phyloP scores from a whole-genome alignment of 306 rosid genomes.

The Calophaca sinica region DNA sequence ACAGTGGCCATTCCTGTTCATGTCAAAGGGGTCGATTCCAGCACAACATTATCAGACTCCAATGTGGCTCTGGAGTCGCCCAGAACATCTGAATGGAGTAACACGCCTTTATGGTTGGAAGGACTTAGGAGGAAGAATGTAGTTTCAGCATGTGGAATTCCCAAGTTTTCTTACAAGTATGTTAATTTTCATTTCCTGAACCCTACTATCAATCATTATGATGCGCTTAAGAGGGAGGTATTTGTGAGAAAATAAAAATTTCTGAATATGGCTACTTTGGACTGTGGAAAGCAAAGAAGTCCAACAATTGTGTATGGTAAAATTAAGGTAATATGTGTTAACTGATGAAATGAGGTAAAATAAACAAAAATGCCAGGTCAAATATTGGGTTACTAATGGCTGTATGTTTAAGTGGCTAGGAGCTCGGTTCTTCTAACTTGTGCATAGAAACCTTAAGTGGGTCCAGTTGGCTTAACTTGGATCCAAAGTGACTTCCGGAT shows the following conservation, averaged over 20 bases:
- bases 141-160: slow-evolving; percentile 88
- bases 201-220: background rate
- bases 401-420: background rate
- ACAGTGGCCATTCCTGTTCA: slow-evolving; percentile 58
- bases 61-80: slow-evolving; percentile 80
- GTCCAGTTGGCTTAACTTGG: background rate
- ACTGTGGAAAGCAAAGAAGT: slow-evolving; percentile 7
- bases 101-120: slow-evolving; percentile 75
- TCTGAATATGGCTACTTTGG: background rate
- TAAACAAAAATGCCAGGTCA: slow-evolving; percentile 3
- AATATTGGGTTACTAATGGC: background rate
- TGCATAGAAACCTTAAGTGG: background rate
- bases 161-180: slow-evolving; percentile 91
- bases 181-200: slow-evolving; percentile 31
- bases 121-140: slow-evolving; percentile 74
- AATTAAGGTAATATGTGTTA: slow-evolving; percentile 4
- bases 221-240: slow-evolving; percentile 1
- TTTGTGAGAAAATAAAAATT: slow-evolving; percentile 15
- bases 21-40: slow-evolving; percentile 60
- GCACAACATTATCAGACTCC: slow-evolving; percentile 68
- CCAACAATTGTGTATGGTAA: background rate
- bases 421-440: background rate
- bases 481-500: background rate
- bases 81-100: slow-evolving; percentile 73
- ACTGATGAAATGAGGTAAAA: background rate